Evolutionary conservation across 2,329 filamentous ascomycete species (phyloP), one percentile per base, ranked within the genome.

Genomic region (Exophiala bonariae): DNA sequence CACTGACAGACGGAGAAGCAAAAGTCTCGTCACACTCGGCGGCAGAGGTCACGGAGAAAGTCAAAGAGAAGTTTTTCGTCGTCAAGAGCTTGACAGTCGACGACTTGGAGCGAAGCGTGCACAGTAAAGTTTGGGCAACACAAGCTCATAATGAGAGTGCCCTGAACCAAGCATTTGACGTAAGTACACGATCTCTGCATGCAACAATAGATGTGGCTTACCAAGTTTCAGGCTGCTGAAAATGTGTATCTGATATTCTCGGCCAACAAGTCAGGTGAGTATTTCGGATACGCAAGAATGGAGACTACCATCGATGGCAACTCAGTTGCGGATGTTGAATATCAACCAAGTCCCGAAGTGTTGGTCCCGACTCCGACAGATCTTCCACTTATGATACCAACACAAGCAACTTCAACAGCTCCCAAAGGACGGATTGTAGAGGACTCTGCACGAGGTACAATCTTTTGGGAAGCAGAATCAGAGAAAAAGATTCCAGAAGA

Each of bases 221-320:
- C 53, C 37, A 43, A 30, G 10, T 20, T 50, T 40, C 52, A 95
- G 90, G 74, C 76, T 8, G 81, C 84, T 11, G 88, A 95, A 43
- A 88, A 86, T 60, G 91, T 97, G 1, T 96, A 91, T 62, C 75
- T 97, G 22, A 82, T 97, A 11, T 97, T 97, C 66, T 97, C 92
- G 1, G 92, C 92, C 10, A 97, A 97, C 68, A 96, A 96, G 63
- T 96, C 92, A 0, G 92, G 92, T 10, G 92, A 96, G 67, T 97
- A 96, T 63, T 96, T 93, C 69, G 92, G 92, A 16, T 96, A 95
- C 62, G 92, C 91, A 14, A 83, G 87, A 30, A 97, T 97, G 92
- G 74, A 77, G 8, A 96, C 92, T 17, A 75, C 83, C 3, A 95
- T 96, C 60, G 84, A 86, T 58, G 80, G 91, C 44, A 87, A 95